Evolutionary conservation across 306 rosid species (phyloP), one percentile per base, ranked within the genome.

Genomic region (Vigna trinervia): DNA sequence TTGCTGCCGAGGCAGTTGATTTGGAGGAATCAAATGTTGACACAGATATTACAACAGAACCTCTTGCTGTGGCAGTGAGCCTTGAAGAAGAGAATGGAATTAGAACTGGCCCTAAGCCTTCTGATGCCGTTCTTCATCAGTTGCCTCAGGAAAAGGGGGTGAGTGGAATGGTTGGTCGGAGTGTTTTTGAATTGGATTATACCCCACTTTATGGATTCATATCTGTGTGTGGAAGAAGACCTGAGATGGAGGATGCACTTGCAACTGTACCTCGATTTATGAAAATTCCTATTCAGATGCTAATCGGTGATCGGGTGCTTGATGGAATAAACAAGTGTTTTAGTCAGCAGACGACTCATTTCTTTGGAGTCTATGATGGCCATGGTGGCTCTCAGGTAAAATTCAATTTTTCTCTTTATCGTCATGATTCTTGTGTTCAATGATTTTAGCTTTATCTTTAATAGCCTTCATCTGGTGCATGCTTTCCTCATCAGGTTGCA

Each of bases 221-320:
- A 8, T 91, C 98, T 5, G 4, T 87, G 23, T 88, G 95, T 75
- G 98, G 98, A 74, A 88, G 93, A 87, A 91, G 98, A 75, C 97
- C 97, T 7, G 98, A 93, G 81, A 93, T 93, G 98, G 98, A 93
- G 89, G 98, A 93, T 81, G 93, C 97, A 56, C 45, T 87, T 56
- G 91, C 96, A 13, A 71, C 87, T 38, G 85, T 85, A 12, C 97
- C 98, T 54, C 88, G 74, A 10, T 77, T 91, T 60, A 47, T 84
- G 39, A 85, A 88, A 68, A 86, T 93, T 86, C 98, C 98, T 19
- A 82, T 93, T 73, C 88, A 91, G 71, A 87, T 91, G 98, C 82
- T 93, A 57, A 75, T 90, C 4, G 92, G 92, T 14, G 89, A 91
- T 47, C 83, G 85, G 12, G 83, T 78, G 72, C 45, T 87, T 62